Base-by-base conservation (phyloP, 1,139 yeast genomes). In the Hyphopichia fennica region DNA sequence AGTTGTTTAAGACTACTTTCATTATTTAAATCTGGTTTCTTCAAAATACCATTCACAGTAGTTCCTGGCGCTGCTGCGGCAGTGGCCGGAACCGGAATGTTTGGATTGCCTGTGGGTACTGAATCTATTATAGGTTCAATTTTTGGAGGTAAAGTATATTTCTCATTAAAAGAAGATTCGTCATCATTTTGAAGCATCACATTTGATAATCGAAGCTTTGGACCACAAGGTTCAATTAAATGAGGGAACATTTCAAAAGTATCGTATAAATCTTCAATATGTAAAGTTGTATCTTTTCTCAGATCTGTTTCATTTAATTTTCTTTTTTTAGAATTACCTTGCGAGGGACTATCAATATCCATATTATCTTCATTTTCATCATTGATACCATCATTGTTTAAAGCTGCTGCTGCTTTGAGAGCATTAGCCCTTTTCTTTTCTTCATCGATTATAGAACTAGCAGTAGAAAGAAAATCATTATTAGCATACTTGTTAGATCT, bases 181-280 rank as follows among this genome's bases (percentile, higher is more conserved):
- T 79, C 84, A 57, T 82, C 88, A 60, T 84, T 84, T 47, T 81
- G 74, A 19, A 82, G 61, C 65, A 77, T 67, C 15, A 77, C 80
- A 43, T 74, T 69, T 23, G 77, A 63, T 33, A 85, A 61, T 48
- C 82, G 67, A 38, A 70, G 67, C 38, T 71, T 63, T 1, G 89
- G 79, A 3, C 90, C 89, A 47, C 79, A 72, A 7, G 87, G 84
- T 51, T 86, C 90, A 9, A 82, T 72, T 43, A 84, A 59, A 58
- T 81, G 84, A 2, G 95, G 95, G 41, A 76, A 75, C 57, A 83
- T 71, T 42, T 73, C 80, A 27, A 85, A 67, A 0, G 90, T 76
- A 48, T 84, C 82, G 54, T 72, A 73, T 57, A 86, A 57, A 58
- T 86, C 93, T 48, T 84, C 88, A 44, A 81, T 75, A 7, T 84